Percentiles rank a stretch among this genome's conserved stretches.
These are phyloP conservation scores for Boletus eberwhitei DNA, from an alignment of 768 basidiomycete species.

Conservation along the genomic window DNA sequence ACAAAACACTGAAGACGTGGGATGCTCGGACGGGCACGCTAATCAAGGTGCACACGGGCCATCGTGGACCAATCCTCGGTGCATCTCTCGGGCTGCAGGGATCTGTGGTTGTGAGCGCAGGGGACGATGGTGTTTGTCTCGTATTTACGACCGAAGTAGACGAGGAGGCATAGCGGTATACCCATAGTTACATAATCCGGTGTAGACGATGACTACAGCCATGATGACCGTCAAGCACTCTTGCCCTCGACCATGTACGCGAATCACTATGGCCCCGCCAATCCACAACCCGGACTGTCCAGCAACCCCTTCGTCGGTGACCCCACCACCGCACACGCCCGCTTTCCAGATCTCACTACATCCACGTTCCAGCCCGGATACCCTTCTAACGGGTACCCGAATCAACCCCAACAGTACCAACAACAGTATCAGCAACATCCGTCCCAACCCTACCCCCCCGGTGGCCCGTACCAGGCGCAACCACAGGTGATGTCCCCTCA, in stretches of 20 bases:
- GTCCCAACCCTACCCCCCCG: slow-evolving; percentile 11
- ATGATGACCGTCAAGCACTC: neutral
- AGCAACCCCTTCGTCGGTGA: slow-evolving; percentile 73
- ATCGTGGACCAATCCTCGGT: slow-evolving; percentile 70
- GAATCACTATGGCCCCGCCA: slow-evolving; percentile 35
- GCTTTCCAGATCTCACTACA: slow-evolving; percentile 63
- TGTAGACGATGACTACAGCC: neutral
- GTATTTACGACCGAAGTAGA: slow-evolving; percentile 67
- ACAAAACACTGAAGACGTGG: slow-evolving; percentile 87
- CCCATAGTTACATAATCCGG: slow-evolving; percentile 21
- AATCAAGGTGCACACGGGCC: slow-evolving; percentile 78
- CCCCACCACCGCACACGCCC: slow-evolving; percentile 43
- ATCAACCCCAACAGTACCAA: slow-evolving; percentile 34
- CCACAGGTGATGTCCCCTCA: slow-evolving; percentile 19
- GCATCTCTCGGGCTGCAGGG: slow-evolving; percentile 71
- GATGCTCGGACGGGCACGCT: slow-evolving; percentile 83
- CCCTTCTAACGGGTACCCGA: slow-evolving; percentile 22
- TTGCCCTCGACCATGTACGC: slow-evolving; percentile 35
- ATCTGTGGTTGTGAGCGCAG: slow-evolving; percentile 77
- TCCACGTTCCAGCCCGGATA: slow-evolving; percentile 16
- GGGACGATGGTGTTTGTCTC: slow-evolving; percentile 85
- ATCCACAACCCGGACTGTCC: slow-evolving; percentile 28
- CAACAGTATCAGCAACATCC: slow-evolving; percentile 35
- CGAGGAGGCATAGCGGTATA: neutral
- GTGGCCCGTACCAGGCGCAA: slow-evolving; percentile 13